Conservation (phyloP, 805 yeast species). For the Schwanniomyces sp. region DNA sequence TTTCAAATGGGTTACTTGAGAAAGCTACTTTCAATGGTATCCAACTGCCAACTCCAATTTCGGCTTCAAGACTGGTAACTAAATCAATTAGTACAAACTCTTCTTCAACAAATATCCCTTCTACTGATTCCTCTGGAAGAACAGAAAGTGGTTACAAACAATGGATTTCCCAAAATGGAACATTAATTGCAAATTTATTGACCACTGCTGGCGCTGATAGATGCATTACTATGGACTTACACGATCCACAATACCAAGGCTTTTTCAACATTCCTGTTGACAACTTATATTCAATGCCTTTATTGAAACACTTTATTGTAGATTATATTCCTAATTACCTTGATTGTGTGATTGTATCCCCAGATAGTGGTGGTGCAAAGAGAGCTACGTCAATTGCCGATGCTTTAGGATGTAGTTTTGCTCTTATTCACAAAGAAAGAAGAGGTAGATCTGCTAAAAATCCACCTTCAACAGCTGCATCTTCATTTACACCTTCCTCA, state of each 20-base stretch:
- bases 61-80: conserved; percentile 10
- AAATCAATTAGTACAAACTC: conserved; percentile 32
- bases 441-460: conserved; percentile 46
- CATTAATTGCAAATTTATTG: conserved; percentile 81
- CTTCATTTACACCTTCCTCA: conserved; percentile 17
- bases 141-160: conserved; percentile 75
- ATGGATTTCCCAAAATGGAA: conserved; percentile 96
- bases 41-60: conserved; percentile 6
- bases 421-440: conserved; percentile 92
- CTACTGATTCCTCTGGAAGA: conserved; percentile 36
- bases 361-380: conserved; percentile 99
- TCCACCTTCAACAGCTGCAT: conserved; percentile 26
- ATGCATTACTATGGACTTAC: conserved; percentile 95
- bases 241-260: conserved; percentile 98
- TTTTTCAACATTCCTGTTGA: conserved; percentile 96
- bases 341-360: conserved; percentile 90
- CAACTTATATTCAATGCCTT: conserved; percentile 84
- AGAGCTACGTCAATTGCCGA: conserved; percentile 95
- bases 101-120: conserved; percentile 30
- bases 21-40: conserved; percentile 9
- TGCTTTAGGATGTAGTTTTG: conserved; percentile 82
- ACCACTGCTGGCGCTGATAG: conserved; percentile 96
- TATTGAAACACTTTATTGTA: conserved; percentile 80
- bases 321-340: conserved; percentile 75
- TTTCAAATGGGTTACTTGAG: conserved; percentile 5